Conservation (phyloP, 371 early-diverging fungal species). For the Zancudomyces culisetae region DNA sequence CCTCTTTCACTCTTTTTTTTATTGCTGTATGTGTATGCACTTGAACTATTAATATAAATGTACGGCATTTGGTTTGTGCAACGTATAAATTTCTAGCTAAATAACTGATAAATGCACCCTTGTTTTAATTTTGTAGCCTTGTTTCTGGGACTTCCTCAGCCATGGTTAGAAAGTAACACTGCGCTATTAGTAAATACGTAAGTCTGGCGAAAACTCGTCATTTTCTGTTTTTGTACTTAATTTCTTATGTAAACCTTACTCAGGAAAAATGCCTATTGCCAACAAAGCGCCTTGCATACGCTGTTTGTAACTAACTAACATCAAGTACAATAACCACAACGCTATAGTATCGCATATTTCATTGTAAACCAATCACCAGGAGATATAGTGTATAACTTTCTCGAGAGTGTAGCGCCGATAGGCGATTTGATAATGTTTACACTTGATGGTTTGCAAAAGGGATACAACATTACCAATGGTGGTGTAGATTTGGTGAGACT, state of each 20-base stretch:
- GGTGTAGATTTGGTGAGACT: constrained; percentile 24
- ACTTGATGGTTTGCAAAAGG: constrained; percentile 22
- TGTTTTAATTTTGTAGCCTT: constrained; percentile 4
- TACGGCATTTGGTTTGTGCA: not conserved
- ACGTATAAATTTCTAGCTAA: not conserved
- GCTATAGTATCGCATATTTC: constrained; percentile 7
- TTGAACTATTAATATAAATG: too few relatives aligned
- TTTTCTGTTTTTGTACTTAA: not conserved
- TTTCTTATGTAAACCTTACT: not conserved
- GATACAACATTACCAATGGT: constrained; percentile 21
- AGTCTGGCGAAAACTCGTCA: not conserved
- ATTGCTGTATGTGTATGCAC: not conserved
- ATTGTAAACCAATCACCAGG: constrained; percentile 17
- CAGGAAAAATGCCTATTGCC: not conserved
- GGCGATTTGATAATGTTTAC: constrained; percentile 21
- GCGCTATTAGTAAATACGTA: constrained; percentile 16
- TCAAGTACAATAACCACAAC: not conserved
- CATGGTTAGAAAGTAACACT: constrained; percentile 21
- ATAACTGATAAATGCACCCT: not conserved
- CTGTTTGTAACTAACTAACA: not conserved
- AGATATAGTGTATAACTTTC: constrained; percentile 14
- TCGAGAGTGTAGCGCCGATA: constrained; percentile 13
- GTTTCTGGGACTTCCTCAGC: constrained; percentile 20
- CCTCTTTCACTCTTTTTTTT: not conserved
- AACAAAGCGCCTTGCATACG: not conserved